Evolutionary conservation across 371 early-diverging fungal genomes (phyloP).

Genomic region (Lichtheimia hyalospora): DNA sequence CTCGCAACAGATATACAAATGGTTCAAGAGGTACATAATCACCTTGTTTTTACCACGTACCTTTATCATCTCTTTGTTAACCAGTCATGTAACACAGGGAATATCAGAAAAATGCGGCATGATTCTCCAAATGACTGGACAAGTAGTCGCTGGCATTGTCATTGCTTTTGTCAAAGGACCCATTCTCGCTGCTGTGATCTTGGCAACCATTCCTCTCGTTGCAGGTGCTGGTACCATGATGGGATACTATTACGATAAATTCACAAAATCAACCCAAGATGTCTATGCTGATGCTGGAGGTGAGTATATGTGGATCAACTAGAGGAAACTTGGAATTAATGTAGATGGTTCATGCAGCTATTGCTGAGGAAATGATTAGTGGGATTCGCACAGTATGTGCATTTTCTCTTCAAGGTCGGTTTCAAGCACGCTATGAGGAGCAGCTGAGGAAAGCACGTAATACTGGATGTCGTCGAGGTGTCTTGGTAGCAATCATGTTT

Average conservation of each 20-base stretch:
- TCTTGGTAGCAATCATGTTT: constrained; percentile 50
- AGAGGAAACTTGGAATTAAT: no score
- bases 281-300: constrained; percentile 64
- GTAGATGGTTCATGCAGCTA: no score
- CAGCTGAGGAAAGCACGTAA: constrained; percentile 53
- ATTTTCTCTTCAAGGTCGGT: constrained; percentile 76
- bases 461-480: constrained; percentile 55
- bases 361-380: constrained; percentile 76
- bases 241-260: constrained; percentile 54
- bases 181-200: constrained; percentile 77
- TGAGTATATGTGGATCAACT: no score
- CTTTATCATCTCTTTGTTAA: no score
- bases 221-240: constrained; percentile 46
- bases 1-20: constrained; percentile 73
- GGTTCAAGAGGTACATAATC: constrained; percentile 58
- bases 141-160: constrained; percentile 32
- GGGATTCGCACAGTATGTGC: constrained; percentile 86
- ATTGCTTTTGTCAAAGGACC: constrained; percentile 75
- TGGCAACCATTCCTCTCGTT: constrained; percentile 61
- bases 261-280: constrained; percentile 37
- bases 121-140: constrained; percentile 59
- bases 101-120: constrained; percentile 81
- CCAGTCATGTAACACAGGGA: constrained; percentile 35
- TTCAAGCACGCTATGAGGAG: constrained; percentile 57
- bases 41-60: no score